phyloP scores from a whole-genome alignment of 2,329 filamentous ascomycete species.

The Fusarium luffae region DNA sequence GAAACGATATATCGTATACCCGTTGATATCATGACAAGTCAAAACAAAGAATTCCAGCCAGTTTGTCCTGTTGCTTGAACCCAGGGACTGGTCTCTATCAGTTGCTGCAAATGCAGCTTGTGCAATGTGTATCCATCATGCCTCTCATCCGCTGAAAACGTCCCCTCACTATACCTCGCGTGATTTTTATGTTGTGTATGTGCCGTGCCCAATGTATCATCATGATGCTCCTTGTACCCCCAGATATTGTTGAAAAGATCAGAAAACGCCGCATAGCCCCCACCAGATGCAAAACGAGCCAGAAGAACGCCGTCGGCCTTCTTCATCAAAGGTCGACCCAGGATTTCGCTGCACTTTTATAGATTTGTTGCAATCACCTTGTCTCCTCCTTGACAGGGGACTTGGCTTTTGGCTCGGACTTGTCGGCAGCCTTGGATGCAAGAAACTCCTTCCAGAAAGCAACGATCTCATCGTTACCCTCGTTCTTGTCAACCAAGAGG shows the following conservation, averaged over 20 bases:
- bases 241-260: conserved; percentile 38
- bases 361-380: conserved; percentile 25
- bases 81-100: conserved; percentile 36
- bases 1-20: conserved; percentile 43
- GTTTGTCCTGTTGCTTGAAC: conserved; percentile 19
- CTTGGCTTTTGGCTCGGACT: conserved; percentile 45
- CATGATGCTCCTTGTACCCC: conserved; percentile 28
- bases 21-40: conserved; percentile 46
- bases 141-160: conserved; percentile 16
- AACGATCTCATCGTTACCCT: conserved; percentile 65
- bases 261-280: conserved; percentile 39
- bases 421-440: conserved; percentile 48
- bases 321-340: conserved; percentile 26
- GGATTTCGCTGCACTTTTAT: conserved; percentile 21
- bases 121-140: conserved; percentile 25
- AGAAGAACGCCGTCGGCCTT: conserved; percentile 42
- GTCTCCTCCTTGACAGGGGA: conserved; percentile 44
- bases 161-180: conserved; percentile 23
- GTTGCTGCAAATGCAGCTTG: conserved; percentile 23
- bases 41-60: conserved; percentile 34
- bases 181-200: conserved; percentile 33
- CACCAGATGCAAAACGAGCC: conserved; percentile 37
- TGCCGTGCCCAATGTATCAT: conserved; percentile 21
- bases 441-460: conserved; percentile 64
- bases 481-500: conserved; percentile 84